phyloP scores from a whole-genome alignment of 2,329 filamentous ascomycete species.

The Pseudogymnoascus sp. region DNA sequence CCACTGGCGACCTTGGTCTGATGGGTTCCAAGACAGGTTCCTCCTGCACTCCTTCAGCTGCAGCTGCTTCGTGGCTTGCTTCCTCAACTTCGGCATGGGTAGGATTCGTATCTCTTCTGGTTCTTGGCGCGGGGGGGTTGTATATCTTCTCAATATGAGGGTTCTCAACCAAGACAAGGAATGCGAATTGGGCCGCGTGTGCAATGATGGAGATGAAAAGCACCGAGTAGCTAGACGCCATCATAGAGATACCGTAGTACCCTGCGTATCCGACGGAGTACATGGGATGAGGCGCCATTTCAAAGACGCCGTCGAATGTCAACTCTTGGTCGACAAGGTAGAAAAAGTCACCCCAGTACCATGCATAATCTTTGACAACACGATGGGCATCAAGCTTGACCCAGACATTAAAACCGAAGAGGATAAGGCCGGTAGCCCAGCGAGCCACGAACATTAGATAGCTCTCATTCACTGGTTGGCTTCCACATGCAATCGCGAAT shows the following conservation, averaged over 20 bases:
- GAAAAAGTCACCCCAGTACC: conserved; percentile 99
- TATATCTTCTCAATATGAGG: conserved; percentile 98
- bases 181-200: conserved; percentile 89
- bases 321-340: conserved; percentile 96
- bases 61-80: conserved; percentile 28
- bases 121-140: conserved; percentile 72
- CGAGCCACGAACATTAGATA: conserved; percentile 61
- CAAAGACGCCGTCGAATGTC: conserved; percentile 97
- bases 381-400: conserved; percentile 96
- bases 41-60: conserved; percentile 30
- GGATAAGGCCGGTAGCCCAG: conserved; percentile 68
- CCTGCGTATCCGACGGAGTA: conserved; percentile 97
- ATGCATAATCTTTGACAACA: conserved; percentile 97
- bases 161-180: conserved; percentile 86
- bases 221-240: conserved; percentile 96
- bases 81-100: conserved; percentile 28
- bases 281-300: conserved; percentile 98
- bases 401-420: conserved; percentile 95
- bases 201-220: conserved; percentile 94
- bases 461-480: conserved; percentile 66
- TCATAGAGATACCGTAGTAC: conserved; percentile 96
- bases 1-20: conserved; percentile 30
- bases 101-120: conserved; percentile 35
- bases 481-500: conserved; percentile 83
- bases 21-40: conserved; percentile 10